phyloP scores from a whole-genome alignment of 1,284 basidiomycete genomes.

The Volvariella volvacea region DNA sequence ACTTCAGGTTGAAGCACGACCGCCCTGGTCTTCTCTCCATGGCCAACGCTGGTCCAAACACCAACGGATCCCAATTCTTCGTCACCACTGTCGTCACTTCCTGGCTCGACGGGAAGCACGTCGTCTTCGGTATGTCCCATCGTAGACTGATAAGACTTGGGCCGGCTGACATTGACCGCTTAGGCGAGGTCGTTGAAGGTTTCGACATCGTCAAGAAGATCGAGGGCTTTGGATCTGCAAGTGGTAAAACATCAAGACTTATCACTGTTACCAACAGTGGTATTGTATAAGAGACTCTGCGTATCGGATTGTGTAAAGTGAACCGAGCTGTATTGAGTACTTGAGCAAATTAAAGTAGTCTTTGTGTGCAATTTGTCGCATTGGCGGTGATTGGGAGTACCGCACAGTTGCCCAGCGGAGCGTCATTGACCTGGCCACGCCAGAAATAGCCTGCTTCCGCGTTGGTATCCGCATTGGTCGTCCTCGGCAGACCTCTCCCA shows the following conservation, averaged over 20 bases:
- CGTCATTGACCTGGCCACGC: too few species aligned
- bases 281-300: conserved; percentile 26
- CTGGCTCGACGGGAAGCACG: conserved; percentile 71
- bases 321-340: too few species aligned
- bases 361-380: too few species aligned
- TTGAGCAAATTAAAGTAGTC: too few species aligned
- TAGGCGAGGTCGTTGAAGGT: conserved; percentile 61
- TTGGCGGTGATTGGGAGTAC: too few species aligned
- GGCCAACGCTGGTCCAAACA: conserved; percentile 78
- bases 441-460: too few species aligned
- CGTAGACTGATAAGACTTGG: not conserved
- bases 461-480: too few species aligned
- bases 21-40: conserved; percentile 85
- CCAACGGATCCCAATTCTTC: conserved; percentile 63
- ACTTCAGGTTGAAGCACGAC: conserved; percentile 75
- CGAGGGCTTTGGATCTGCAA: conserved; percentile 50
- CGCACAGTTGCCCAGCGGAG: too few species aligned
- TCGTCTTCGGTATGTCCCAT: conserved; percentile 69
- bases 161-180: not conserved
- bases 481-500: too few species aligned
- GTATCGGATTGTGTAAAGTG: too few species aligned
- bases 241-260: conserved; percentile 37
- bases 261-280: conserved; percentile 53
- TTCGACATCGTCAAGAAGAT: conserved; percentile 55
- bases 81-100: conserved; percentile 71